phyloP scores from a whole-genome alignment of 805 yeast species.

The Candida ascalaphidarum region DNA sequence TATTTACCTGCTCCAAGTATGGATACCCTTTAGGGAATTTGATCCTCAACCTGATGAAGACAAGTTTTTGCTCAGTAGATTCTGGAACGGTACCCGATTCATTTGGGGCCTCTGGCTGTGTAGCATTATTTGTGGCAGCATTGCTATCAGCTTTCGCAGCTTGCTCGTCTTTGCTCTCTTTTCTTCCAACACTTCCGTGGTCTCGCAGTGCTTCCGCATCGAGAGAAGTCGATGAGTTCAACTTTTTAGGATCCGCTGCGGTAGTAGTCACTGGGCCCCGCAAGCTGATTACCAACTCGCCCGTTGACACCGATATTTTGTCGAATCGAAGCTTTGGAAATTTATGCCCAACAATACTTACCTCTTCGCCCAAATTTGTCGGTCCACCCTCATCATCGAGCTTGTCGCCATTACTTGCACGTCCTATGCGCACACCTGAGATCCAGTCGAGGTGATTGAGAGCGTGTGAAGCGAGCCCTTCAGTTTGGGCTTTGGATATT shows the following conservation, averaged over 20 bases:
- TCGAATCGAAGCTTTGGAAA: conserved; percentile 85
- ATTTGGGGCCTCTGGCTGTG: conserved; percentile 1
- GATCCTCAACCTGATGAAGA: conserved; percentile 65
- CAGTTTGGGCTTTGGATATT: conserved; percentile 27
- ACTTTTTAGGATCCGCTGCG: background rate
- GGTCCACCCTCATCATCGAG: conserved; percentile 26
- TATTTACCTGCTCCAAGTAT: conserved; percentile 18
- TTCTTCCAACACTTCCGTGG: background rate
- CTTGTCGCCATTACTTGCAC: conserved; percentile 26
- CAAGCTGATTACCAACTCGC: conserved; percentile 66
- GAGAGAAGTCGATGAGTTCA: too few relatives aligned
- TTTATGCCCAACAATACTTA: conserved; percentile 77
- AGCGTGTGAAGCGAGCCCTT: conserved; percentile 27
- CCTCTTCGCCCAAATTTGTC: conserved; percentile 82
- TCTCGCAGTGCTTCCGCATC: background rate
- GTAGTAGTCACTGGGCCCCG: conserved; percentile 41
- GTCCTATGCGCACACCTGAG: conserved; percentile 79
- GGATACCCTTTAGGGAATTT: conserved; percentile 74
- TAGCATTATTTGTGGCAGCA: background rate
- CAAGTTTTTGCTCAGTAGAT: conserved; percentile 15
- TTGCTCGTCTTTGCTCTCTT: conserved; percentile 1
- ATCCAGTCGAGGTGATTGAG: conserved; percentile 82
- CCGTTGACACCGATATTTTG: conserved; percentile 80
- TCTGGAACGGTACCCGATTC: conserved; percentile 1
- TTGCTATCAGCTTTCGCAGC: conserved; percentile 1